Conservation (phyloP, 179 eudicot species). For the Spergularia azorica region DNA sequence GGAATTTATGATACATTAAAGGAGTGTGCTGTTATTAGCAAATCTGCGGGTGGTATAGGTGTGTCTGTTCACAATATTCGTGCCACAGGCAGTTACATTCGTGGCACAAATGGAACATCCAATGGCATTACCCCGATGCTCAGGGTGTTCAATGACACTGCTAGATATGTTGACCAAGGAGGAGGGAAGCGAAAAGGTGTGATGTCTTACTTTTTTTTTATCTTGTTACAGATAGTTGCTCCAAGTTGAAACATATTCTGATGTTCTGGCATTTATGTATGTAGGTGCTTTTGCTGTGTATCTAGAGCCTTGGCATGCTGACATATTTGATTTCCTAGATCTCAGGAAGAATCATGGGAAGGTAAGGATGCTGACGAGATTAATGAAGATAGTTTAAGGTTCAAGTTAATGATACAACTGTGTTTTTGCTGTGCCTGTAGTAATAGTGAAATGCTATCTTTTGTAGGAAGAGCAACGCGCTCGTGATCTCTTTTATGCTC, state of each 20-base stretch:
- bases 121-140: slow-evolving; percentile 98
- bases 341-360: slow-evolving; percentile 95
- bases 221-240: neutral
- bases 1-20: slow-evolving; percentile 91
- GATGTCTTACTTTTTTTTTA: neutral
- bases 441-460: neutral
- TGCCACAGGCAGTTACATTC: slow-evolving; percentile 92
- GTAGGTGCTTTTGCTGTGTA: slow-evolving; percentile 94
- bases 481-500: slow-evolving; percentile 88
- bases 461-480: slow-evolving; percentile 97
- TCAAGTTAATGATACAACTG: neutral
- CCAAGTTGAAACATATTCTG: neutral
- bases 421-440: neutral
- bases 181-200: slow-evolving; percentile 97
- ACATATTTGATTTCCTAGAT: slow-evolving; percentile 78
- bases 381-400: neutral
- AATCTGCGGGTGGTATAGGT: slow-evolving; percentile 98
- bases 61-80: slow-evolving; percentile 96
- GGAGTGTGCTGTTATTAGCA: slow-evolving; percentile 98
- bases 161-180: slow-evolving; percentile 98
- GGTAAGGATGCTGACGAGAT: slow-evolving; percentile 36
- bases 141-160: slow-evolving; percentile 96
- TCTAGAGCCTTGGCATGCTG: slow-evolving; percentile 99
- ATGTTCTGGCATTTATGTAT: neutral
- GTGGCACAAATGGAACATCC: slow-evolving; percentile 97